A percentile compares a stretch with the other conserved stretches of the same genome.
Evolutionary conservation across 1,284 basidiomycete species (phyloP).

Genomic region (Naganishia liquefaciens): DNA sequence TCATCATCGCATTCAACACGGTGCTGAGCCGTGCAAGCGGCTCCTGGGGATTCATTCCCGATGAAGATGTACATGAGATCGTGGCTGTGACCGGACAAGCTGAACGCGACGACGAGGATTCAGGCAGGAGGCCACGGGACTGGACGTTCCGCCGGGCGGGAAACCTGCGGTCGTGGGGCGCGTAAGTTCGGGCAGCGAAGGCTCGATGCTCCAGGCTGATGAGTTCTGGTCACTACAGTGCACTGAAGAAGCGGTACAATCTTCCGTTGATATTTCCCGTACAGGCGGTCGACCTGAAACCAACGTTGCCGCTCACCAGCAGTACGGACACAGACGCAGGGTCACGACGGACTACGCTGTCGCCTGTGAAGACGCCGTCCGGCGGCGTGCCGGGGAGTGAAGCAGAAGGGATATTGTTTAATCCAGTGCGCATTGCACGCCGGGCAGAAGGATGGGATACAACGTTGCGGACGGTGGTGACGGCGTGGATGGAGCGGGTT

Average conservation of each 20-base stretch:
- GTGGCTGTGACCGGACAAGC: slow-evolving; percentile 30
- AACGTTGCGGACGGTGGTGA: slow-evolving; percentile 40
- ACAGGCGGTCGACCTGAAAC: slow-evolving; percentile 10
- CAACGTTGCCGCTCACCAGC: slow-evolving; percentile 1
- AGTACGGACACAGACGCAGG: neutral
- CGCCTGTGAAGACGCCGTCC: slow-evolving; percentile 7
- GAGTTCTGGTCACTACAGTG: slow-evolving; percentile 37
- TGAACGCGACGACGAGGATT: slow-evolving; percentile 25
- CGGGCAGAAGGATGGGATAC: slow-evolving; percentile 43
- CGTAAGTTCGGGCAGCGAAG: slow-evolving; percentile 41
- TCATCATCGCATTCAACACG: slow-evolving; percentile 48
- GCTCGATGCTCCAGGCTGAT: neutral
- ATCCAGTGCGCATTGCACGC: slow-evolving; percentile 49
- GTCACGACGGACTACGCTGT: slow-evolving; percentile 7
- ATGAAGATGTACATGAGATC: slow-evolving; percentile 51
- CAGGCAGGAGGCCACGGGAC: slow-evolving; percentile 37
- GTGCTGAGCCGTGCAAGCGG: slow-evolving; percentile 40
- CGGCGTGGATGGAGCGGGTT: slow-evolving; percentile 44
- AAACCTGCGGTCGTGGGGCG: slow-evolving; percentile 51
- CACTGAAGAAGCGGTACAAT: slow-evolving; percentile 48
- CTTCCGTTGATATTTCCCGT: slow-evolving; percentile 38
- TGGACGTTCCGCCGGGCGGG: slow-evolving; percentile 52
- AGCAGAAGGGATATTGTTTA: slow-evolving; percentile 42
- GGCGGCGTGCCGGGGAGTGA: slow-evolving; percentile 19
- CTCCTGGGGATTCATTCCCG: slow-evolving; percentile 51